Base-by-base conservation (phyloP, 306 rosid genomes). In the Abrus pulchellus region DNA sequence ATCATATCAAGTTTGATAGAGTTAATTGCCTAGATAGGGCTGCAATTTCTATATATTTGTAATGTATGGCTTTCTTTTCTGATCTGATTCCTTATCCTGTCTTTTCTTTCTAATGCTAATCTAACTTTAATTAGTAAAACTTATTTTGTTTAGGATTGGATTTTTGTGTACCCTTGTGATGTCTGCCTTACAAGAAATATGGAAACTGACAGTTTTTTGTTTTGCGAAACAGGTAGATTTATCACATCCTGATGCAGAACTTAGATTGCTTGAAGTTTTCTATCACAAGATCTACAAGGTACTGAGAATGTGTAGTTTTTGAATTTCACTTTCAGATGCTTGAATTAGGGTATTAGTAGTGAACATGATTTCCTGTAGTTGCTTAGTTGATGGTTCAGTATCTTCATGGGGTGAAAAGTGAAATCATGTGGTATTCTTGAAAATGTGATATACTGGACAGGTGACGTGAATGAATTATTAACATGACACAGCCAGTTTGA, bases 271-370 rank as follows among this genome's bases (percentile, higher is more conserved):
- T 20, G 99, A 94, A 83, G 97, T 93, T 84, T 94, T 94, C 79
- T 91, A 91, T 84, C 99, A 94, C 89, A 94, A 91, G 86, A 94
- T 94, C 56, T 94, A 94, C 75, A 94, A 94, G 97, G 99, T 94
- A 59, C 12, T 72, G 45, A 12, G 38, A 30, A n/a, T 54, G 12
- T 55, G 3, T 6, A 53, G 56, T 50, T 63, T 59, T 2, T 50
- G 5, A 69, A 48, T 9, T 56, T 64, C 48, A 33, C 10, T 64
- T 67, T 56, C 60, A 68, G 43, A 56, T 57, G 40, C 69, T 40
- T 1, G 13, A 49, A 66, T 41, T 40, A 2, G 43, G 45, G 33
- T 61, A 54, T 78, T 40, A 66, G 7, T 40, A 14, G 52, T 34
- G 40, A 47, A 62, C 36, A 20, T 6, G 40, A 34, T 62, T 75